Evolutionary conservation across 345 rosid species (phyloP).

Genomic region (thale cress (Arabidopsis thaliana)): TAIR10.1 NC_003071.7:1173001-1173500

Average conservation of each 20-base stretch:
- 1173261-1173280: conserved; percentile 35
- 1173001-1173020: conserved; percentile 11
- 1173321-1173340: conserved; percentile 34
- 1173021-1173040: conserved; percentile 23
- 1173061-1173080: conserved; percentile 36
- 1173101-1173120: neutral
- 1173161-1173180: conserved; percentile 24
- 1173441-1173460: conserved; percentile 44
- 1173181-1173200: conserved; percentile 29
- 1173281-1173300: conserved; percentile 32
- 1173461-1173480: conserved; percentile 43
- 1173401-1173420: conserved; percentile 42
- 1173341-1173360: conserved; percentile 32
- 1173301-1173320: conserved; percentile 38
- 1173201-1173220: neutral
- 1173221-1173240: conserved; percentile 38
- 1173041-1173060: conserved; percentile 24
- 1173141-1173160: conserved; percentile 1
- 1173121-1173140: neutral
- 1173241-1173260: conserved; percentile 40
- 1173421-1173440: conserved; percentile 45
- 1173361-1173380: conserved; percentile 43
- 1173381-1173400: conserved; percentile 28
- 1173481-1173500: conserved; percentile 35
- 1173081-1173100: conserved; percentile 23